Conservation (phyloP, 2,329 filamentous ascomycete species). For the Escovopsis weberi region DNA sequence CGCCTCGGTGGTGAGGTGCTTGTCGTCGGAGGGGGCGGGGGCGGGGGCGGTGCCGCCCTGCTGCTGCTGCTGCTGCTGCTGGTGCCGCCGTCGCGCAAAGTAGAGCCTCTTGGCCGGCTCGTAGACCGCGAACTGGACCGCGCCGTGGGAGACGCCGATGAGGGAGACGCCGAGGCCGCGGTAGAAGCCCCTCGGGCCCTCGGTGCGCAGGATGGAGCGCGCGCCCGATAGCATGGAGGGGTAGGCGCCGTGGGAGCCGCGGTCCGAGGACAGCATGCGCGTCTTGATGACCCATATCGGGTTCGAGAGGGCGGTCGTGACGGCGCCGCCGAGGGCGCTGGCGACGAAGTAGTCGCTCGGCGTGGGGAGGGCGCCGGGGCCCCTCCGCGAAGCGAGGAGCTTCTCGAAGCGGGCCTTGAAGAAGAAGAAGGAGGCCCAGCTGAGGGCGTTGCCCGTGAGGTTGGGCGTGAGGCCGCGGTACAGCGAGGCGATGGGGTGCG, state of each 20-base stretch:
- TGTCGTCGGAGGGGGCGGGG: conserved; percentile 5
- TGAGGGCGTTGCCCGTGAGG: conserved; percentile 74
- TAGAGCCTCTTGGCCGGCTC: conserved; percentile 51
- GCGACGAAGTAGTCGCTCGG: conserved; percentile 68
- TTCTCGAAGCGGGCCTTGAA: conserved; percentile 45
- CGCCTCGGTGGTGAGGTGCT: conserved; percentile 50
- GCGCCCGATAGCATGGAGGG: conserved; percentile 60
- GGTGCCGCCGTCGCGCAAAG: conserved; percentile 26
- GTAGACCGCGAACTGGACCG: conserved; percentile 92
- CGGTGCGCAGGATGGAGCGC: conserved; percentile 47
- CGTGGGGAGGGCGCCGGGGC: conserved; percentile 12
- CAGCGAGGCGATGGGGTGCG: conserved; percentile 50
- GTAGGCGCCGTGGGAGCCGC: conserved; percentile 63
- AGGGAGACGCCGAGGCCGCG: conserved; percentile 71
- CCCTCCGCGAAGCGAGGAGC: conserved; percentile 20
- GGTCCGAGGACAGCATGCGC: conserved; percentile 81
- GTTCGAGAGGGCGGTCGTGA: conserved; percentile 76
- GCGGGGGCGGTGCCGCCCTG: too few species aligned
- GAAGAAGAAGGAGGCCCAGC: conserved; percentile 89
- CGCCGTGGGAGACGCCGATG: conserved; percentile 79
- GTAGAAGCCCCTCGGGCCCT: conserved; percentile 74
- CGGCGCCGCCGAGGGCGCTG: conserved; percentile 53
- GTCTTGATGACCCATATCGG: conserved; percentile 98
- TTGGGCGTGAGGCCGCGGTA: conserved; percentile 89
- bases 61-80: too few species aligned